A percentile compares a stretch with the other conserved stretches of the same genome.
These are phyloP conservation scores for Pseudogymnoascus sp. DNA, from an alignment of 2,329 filamentous ascomycete species.

Conservation along the genomic window DNA sequence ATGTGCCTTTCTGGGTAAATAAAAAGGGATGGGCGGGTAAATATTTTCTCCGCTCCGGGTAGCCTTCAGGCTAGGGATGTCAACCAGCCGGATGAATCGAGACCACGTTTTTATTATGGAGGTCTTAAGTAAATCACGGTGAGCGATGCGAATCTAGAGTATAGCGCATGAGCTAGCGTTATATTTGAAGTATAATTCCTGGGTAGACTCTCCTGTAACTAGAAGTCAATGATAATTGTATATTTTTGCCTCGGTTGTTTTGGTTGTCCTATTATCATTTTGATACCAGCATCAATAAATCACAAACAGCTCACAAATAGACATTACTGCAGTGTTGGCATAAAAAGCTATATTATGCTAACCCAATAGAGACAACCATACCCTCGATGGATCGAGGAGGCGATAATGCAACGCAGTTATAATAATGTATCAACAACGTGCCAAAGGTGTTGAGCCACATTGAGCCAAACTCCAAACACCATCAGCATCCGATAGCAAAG, in stretches of 20 bases:
- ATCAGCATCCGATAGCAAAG: not conserved
- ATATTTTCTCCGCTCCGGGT: not conserved
- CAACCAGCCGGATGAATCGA: not conserved
- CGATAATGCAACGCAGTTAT: not conserved
- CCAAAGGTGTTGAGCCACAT: not conserved
- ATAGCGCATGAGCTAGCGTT: not conserved
- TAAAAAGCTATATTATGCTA: not conserved
- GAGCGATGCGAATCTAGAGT: not conserved
- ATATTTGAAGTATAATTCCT: not conserved
- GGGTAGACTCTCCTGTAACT: not conserved
- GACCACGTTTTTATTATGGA: not conserved
- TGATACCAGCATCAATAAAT: not conserved
- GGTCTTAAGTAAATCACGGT: not conserved
- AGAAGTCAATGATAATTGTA: not conserved
- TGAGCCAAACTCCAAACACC: not conserved
- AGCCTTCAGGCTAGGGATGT: not conserved
- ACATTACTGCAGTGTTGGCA: not conserved
- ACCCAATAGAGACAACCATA: not conserved
- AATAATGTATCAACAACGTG: not conserved
- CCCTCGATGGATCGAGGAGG: not conserved
- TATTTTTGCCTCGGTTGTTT: not conserved
- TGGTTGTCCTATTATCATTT: not conserved
- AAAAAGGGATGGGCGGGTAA: constrained; percentile 11
- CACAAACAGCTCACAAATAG: not conserved
- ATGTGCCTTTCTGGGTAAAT: not conserved